Evolutionary conservation across 2,329 filamentous ascomycete species (phyloP).

Genomic region (Zymoseptoria tritici): DNA sequence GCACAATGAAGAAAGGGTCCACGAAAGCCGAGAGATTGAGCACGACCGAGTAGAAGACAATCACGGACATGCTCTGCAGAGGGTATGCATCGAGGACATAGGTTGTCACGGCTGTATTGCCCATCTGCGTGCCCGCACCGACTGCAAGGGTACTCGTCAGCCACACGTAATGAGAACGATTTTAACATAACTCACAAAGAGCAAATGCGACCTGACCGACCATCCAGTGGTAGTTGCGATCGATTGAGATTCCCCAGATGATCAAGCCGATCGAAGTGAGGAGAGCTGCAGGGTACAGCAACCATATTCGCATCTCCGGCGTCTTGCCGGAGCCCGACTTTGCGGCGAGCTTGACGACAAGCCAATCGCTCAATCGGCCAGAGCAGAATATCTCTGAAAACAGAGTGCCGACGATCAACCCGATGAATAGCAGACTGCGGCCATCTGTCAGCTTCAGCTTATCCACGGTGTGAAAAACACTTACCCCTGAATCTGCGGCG

Average conservation of each 20-base stretch:
- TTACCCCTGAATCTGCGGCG: constrained; percentile 13
- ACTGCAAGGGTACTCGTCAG: constrained; percentile 5
- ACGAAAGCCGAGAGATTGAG: constrained; percentile 14
- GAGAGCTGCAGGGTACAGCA: constrained; percentile 12
- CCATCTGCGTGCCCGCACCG: constrained; percentile 15
- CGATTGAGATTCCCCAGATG: constrained; percentile 13
- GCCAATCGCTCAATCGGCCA: constrained; percentile 13
- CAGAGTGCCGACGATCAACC: constrained; percentile 14
- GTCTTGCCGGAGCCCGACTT: constrained; percentile 7
- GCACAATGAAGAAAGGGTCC: constrained; percentile 15
- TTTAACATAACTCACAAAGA: constrained; percentile 12
- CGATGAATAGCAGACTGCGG: constrained; percentile 11
- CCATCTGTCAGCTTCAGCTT: not conserved
- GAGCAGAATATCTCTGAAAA: constrained; percentile 13
- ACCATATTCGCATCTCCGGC: constrained; percentile 14
- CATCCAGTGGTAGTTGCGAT: constrained; percentile 15
- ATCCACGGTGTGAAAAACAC: not conserved
- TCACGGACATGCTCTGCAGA: constrained; percentile 14
- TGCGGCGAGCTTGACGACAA: constrained; percentile 12
- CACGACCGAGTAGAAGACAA: constrained; percentile 15
- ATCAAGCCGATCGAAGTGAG: constrained; percentile 9
- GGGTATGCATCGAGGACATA: constrained; percentile 15
- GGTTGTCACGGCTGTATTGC: constrained; percentile 12
- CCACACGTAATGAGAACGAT: no score
- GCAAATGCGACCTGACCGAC: constrained; percentile 15